A percentile compares a stretch with the other conserved stretches of the same genome.
Conservation (phyloP, 805 yeast species). For the Metschnikowia sp. region DNA sequence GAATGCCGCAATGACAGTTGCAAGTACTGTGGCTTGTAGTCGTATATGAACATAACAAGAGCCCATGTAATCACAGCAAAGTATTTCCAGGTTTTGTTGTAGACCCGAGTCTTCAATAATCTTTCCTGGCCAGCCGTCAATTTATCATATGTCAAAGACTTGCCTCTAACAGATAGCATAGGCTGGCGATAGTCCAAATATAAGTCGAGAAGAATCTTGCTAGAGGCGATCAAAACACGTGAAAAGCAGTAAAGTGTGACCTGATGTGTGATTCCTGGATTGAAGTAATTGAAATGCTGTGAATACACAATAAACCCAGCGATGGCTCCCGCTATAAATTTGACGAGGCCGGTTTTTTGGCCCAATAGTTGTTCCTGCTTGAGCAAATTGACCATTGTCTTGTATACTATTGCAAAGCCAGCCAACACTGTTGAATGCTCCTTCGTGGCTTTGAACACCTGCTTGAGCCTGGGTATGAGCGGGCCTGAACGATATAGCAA, state of each 20-base stretch:
- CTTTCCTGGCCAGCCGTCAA: constrained; percentile 32
- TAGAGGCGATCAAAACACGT: constrained; percentile 60
- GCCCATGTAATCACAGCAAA: constrained; percentile 72
- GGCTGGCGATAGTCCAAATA: constrained; percentile 38
- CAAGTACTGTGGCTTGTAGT: constrained; percentile 56
- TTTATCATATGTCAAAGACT: constrained; percentile 22
- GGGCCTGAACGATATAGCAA: constrained; percentile 54
- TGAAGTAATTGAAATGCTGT: constrained; percentile 42
- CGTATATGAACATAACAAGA: constrained; percentile 65
- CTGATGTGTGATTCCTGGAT: constrained; percentile 60
- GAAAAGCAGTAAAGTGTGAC: constrained; percentile 72
- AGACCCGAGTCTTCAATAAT: constrained; percentile 26
- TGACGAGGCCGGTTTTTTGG: constrained; percentile 25
- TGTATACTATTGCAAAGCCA: constrained; percentile 52
- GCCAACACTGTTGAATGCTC: constrained; percentile 58
- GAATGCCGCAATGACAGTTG: constrained; percentile 64
- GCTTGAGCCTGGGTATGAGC: constrained; percentile 39
- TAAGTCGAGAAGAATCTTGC: constrained; percentile 46
- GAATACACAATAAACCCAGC: constrained; percentile 44
- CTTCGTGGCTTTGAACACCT: constrained; percentile 49
- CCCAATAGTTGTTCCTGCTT: constrained; percentile 33
- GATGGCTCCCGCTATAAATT: constrained; percentile 39
- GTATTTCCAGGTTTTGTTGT: constrained; percentile 49
- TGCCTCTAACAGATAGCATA: constrained; percentile 20
- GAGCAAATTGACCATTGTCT: constrained; percentile 33